A percentile compares a stretch with the other conserved stretches of the same genome.
These are phyloP conservation scores for Tephrocybe sp. DNA, from an alignment of 768 basidiomycete genomes.

Conservation along the genomic window DNA sequence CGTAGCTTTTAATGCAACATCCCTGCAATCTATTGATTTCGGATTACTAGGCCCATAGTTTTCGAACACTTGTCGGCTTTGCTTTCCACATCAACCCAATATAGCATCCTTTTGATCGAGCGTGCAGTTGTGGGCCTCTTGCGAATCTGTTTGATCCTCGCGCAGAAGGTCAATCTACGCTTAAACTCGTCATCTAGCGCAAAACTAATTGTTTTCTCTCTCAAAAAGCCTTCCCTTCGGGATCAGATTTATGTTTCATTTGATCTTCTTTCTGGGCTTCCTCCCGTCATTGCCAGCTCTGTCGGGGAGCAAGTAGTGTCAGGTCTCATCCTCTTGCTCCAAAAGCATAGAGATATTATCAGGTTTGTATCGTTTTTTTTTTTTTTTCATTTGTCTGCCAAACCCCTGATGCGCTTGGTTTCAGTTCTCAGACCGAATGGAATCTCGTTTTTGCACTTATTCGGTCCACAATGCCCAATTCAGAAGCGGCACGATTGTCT, in stretches of 20 bases:
- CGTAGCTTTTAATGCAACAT: constrained; percentile 21
- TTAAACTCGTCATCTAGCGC: neutral
- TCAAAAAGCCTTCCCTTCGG: constrained; percentile 66
- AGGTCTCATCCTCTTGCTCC: constrained; percentile 78
- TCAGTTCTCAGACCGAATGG: constrained; percentile 93
- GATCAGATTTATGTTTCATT: constrained; percentile 96
- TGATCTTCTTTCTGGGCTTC: constrained; percentile 83
- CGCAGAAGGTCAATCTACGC: constrained; percentile 59
- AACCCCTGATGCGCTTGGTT: constrained; percentile 6
- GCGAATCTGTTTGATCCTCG: constrained; percentile 80
- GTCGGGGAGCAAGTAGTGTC: constrained; percentile 92
- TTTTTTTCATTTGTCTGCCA: neutral
- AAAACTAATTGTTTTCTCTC: constrained; percentile 7
- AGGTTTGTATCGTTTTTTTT: constrained; percentile 37
- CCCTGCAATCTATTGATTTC: neutral
- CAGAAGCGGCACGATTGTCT: constrained; percentile 83
- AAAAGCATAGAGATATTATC: constrained; percentile 72
- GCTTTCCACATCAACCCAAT: constrained; percentile 72
- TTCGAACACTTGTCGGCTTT: constrained; percentile 91
- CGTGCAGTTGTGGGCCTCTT: constrained; percentile 89
- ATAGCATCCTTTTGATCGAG: constrained; percentile 90
- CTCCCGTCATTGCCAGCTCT: constrained; percentile 70
- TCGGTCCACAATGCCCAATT: constrained; percentile 80
- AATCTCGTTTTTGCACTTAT: constrained; percentile 88
- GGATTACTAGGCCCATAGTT: constrained; percentile 76